These are phyloP conservation scores for Fusarium decemcellulare DNA, from an alignment of 2,329 filamentous ascomycete species.

Conservation along the genomic window DNA sequence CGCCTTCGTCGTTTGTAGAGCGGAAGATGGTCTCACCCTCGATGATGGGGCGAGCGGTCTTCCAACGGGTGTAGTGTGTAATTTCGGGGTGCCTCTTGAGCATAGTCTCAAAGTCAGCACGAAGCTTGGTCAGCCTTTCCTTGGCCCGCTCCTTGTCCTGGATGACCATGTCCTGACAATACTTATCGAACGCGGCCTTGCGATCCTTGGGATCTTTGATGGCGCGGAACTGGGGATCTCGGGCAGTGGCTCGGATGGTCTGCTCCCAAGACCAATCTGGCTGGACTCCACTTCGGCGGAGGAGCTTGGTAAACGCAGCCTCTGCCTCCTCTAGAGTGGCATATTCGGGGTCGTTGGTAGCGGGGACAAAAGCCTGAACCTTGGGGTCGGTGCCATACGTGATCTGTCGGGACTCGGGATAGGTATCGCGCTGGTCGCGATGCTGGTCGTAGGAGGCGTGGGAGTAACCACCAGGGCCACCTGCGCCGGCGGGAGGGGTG, in stretches of 20 bases:
- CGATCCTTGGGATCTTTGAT: slow-evolving; percentile 94
- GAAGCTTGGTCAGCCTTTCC: slow-evolving; percentile 91
- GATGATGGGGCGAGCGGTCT: slow-evolving; percentile 93
- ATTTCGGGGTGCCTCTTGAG: slow-evolving; percentile 97
- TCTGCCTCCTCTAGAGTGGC: slow-evolving; percentile 89
- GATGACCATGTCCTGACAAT: slow-evolving; percentile 87
- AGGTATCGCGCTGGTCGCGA: slow-evolving; percentile 55
- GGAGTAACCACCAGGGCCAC: slow-evolving; percentile 51
- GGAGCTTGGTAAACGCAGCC: slow-evolving; percentile 90
- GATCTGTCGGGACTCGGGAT: slow-evolving; percentile 71
- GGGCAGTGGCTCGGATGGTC: slow-evolving; percentile 86
- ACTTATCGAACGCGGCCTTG: slow-evolving; percentile 94
- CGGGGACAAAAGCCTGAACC: slow-evolving; percentile 72
- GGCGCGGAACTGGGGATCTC: slow-evolving; percentile 92
- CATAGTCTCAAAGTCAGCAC: slow-evolving; percentile 96
- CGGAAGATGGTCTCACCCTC: slow-evolving; percentile 97
- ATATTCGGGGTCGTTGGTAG: slow-evolving; percentile 82
- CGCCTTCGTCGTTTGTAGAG: slow-evolving; percentile 88
- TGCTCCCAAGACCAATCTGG: slow-evolving; percentile 96
- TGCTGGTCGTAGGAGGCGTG: slow-evolving; percentile 55
- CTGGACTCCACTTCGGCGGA: slow-evolving; percentile 88
- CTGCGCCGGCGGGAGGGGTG: slow-evolving; percentile 51
- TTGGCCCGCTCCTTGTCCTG: slow-evolving; percentile 97
- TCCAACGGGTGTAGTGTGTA: slow-evolving; percentile 97
- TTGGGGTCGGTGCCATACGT: slow-evolving; percentile 69